Conservation (phyloP, 1,139 yeast species). For the Diutina catenulata region DNA sequence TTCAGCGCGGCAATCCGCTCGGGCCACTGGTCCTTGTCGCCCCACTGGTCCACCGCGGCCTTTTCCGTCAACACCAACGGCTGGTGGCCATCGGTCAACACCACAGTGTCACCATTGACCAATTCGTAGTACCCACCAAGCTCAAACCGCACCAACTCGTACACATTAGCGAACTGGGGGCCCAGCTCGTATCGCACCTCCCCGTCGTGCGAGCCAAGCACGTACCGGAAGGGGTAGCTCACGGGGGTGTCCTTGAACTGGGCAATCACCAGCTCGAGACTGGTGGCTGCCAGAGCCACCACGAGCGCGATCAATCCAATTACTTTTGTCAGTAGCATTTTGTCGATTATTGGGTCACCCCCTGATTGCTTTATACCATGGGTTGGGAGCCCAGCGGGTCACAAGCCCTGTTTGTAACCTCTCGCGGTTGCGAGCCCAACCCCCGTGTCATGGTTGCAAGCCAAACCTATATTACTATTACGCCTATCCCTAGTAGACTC, state of each 20-base stretch:
- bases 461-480: too few relatives aligned
- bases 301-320: neutral
- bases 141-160: constrained; percentile 2
- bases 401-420: neutral
- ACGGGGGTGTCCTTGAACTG: neutral
- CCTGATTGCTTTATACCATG: neutral
- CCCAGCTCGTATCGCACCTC: constrained; percentile 2
- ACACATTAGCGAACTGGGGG: neutral
- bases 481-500: constrained; percentile 3
- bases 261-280: neutral
- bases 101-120: neutral
- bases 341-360: neutral
- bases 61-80: neutral
- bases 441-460: too few relatives aligned
- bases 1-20: neutral
- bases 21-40: neutral
- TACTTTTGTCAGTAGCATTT: too few relatives aligned
- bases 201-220: constrained; percentile 2
- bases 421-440: too few relatives aligned
- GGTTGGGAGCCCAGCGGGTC: neutral
- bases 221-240: neutral
- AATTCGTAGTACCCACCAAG: neutral
- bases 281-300: neutral
- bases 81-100: neutral
- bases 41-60: constrained; percentile 3